Evolutionary conservation across 371 early-diverging fungal species (phyloP), one percentile per base, ranked within the genome.

Genomic region (Zychaea mexicana): DNA sequence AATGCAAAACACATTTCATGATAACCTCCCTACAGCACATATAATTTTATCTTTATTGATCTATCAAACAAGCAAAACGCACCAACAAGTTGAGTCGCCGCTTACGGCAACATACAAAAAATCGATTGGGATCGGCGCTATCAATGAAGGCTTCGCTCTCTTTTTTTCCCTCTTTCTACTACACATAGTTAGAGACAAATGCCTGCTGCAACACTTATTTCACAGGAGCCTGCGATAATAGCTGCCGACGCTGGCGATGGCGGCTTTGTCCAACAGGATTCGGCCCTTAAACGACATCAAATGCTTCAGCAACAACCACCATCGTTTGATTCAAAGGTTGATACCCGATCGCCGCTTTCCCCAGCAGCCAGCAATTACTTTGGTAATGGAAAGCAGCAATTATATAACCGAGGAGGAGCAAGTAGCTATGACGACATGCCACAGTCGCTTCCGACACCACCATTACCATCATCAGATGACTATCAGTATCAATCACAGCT

Each of bases 151-250:
- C 22, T 54, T 32, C 32, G 13, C 31, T 17, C 56, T 56, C 24
- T 36, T 33, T 56, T 36, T 33, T 33, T 33, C 21, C 21, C 24
- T 12, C 21, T 36, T 21, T 30, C 19, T 17, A 17, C 28, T 36
- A n/a, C 31, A 24, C 33, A 19, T 56, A 19, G n/a, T 30, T 28
- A 15, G 5, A 33, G n/a, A 31, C 32, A 36, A 36, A 64, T 64
- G 65, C 59, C 65, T 47, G 52, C 65, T 52, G 65, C 65, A n/a
- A 64, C 65, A 6, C 27, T 64, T 19, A 30, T 49, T 22, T 53
- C 65, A 22, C 65, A 58, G 33, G 65, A 58, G 52, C 65, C 65
- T 57, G 65, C 65, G 15, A 28, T 64, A 17, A 33, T 64, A 27
- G 52, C 38, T 27, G 46, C 65, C 31, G 65, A 64, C 28, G 58